Percentiles rank a stretch among this genome's conserved stretches.
phyloP scores from a whole-genome alignment of 192 early-diverging fungal species.

The Coemansia sp. region DNA sequence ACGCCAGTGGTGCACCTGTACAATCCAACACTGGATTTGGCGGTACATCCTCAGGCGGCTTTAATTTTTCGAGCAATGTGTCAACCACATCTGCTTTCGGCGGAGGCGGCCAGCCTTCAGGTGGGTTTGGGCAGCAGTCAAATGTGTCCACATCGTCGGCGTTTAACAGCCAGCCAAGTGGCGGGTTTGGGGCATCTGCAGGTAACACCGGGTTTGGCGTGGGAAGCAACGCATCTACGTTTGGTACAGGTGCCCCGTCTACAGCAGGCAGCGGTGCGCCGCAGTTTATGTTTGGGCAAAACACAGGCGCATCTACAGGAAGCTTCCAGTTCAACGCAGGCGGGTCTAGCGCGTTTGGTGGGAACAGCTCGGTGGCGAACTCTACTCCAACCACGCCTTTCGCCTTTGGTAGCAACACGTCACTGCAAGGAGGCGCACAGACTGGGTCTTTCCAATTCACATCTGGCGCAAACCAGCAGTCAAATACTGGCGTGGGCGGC shows the following conservation, averaged over 20 bases:
- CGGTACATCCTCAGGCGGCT: constrained; percentile 15
- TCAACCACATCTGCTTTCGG: constrained; percentile 13
- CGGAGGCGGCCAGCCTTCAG: not conserved
- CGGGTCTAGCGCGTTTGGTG: constrained; percentile 9
- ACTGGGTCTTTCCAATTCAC: constrained; percentile 40
- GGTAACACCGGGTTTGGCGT: constrained; percentile 23
- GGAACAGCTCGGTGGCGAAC: constrained; percentile 7
- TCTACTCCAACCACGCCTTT: constrained; percentile 24
- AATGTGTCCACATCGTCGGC: constrained; percentile 11
- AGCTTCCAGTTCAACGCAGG: constrained; percentile 32
- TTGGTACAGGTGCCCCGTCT: constrained; percentile 11
- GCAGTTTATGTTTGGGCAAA: constrained; percentile 41
- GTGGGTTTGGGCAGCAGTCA: constrained; percentile 34
- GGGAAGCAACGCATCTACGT: constrained; percentile 22
- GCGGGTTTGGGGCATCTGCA: constrained; percentile 27
- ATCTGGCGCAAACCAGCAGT: constrained; percentile 35
- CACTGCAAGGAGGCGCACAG: constrained; percentile 15
- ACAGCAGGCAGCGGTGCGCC: constrained; percentile 7
- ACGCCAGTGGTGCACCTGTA: not conserved
- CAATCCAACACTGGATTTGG: constrained; percentile 14
- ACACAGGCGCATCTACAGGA: constrained; percentile 10
- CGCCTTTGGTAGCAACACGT: constrained; percentile 39
- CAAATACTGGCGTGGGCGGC: constrained; percentile 35
- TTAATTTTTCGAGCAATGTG: constrained; percentile 22
- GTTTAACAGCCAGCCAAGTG: constrained; percentile 11